Conservation (phyloP, 805 yeast species). For the Candida ortonii region DNA sequence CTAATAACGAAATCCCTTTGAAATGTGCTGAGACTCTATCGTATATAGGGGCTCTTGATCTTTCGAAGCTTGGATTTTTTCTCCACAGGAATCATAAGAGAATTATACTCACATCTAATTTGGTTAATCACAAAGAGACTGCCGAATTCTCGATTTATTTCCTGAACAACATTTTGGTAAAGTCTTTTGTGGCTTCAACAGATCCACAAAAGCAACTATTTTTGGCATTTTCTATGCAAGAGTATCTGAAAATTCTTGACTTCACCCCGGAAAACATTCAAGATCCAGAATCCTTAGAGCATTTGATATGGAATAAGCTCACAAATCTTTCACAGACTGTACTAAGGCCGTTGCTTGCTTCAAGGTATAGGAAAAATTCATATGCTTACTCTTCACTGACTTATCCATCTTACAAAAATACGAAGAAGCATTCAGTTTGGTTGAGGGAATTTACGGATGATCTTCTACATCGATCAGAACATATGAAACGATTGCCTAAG, state of each 20-base stretch:
- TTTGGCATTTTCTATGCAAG: conserved; percentile 87
- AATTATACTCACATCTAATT: conserved; percentile 57
- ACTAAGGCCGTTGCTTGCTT: conserved; percentile 67
- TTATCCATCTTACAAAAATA: conserved; percentile 64
- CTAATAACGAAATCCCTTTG: conserved; percentile 47
- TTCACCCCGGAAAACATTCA: conserved; percentile 24
- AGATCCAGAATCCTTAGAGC: conserved; percentile 30
- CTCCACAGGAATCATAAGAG: conserved; percentile 35
- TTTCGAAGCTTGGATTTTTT: conserved; percentile 46
- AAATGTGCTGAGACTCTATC: conserved; percentile 71
- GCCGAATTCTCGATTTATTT: conserved; percentile 61
- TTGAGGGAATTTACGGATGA: conserved; percentile 65
- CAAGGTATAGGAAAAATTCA: conserved; percentile 63
- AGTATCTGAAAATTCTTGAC: conserved; percentile 64
- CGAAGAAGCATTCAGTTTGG: conserved; percentile 68
- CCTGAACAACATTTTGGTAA: conserved; percentile 68
- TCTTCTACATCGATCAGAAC: conserved; percentile 46
- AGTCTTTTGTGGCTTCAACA: conserved; percentile 84
- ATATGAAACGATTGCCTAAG: conserved; percentile 19
- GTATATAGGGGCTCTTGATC: conserved; percentile 72
- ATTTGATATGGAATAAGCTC: conserved; percentile 57
- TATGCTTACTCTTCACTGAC: conserved; percentile 41
- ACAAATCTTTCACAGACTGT: conserved; percentile 68
- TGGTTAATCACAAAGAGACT: conserved; percentile 61
- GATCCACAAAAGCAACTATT: conserved; percentile 82